Evolutionary conservation across 2,329 filamentous ascomycete genomes (phyloP), one percentile per base, ranked within the genome.

Genomic region (Macrophomina phaseolina): DNA sequence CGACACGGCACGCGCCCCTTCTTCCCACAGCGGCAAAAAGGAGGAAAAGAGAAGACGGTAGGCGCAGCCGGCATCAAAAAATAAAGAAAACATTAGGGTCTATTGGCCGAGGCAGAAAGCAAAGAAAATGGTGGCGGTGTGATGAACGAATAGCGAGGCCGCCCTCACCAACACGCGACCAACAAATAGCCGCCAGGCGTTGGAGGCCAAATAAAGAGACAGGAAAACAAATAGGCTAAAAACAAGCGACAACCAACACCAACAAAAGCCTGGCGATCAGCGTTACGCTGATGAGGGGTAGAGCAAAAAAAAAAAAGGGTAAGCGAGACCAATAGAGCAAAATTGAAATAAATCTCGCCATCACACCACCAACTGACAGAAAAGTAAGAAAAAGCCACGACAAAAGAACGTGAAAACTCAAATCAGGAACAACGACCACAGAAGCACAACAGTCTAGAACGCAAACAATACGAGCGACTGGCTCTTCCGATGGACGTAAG

Each of bases 221-320:
- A 45, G 14, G 23, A 38, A 45, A 45, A 45, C 42, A 42, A 46
- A 63, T 51, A 63, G 32, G 34, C 40, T 63, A 16, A 32, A 38
- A 45, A 45, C 42, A 32, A 32, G 14, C 36, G 16, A 45, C 11
- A 45, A 45, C 38, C 11, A 45, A 14, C 7, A 45, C 5, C 12
- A 45, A 16, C 12, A 14, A 45, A 14, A 45, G 23, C 23, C 23
- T 14, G 42, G 4, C 42, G 23, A 14, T 8, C 18, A 28, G 8
- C 16, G 42, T 14, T 30, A 3, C 38, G 38, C 14, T 14, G 8
- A 40, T 14, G 38, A 9, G 38, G 42, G 8, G 42, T 16, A 14
- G 42, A 16, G 5, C 9, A 2, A 2, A n/a, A 14, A 16, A 45
- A 14, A n/a, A 45, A 16, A 45, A 45, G 1, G 42, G 42, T 45